phyloP scores from a whole-genome alignment of 306 rosid species.

The Prunus mira region DNA sequence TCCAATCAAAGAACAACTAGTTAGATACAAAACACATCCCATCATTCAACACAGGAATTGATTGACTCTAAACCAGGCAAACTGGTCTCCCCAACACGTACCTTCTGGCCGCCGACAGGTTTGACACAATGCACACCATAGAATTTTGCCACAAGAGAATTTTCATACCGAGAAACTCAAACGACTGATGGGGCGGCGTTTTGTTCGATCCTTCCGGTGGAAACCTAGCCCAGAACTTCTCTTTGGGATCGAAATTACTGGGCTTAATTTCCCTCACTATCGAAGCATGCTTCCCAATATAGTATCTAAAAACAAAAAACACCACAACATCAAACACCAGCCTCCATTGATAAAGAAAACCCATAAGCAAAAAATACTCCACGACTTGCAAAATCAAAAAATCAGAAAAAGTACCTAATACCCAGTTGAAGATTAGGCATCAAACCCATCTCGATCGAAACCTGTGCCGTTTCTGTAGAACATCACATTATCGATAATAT shows the following conservation, averaged over 20 bases:
- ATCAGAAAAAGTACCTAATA: conserved; percentile 7
- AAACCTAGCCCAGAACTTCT: conserved; percentile 97
- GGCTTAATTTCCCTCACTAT: conserved; percentile 44
- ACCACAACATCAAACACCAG: conserved; percentile 7
- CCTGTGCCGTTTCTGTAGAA: no score
- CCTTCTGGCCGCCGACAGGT: conserved; percentile 95
- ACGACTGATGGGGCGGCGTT: conserved; percentile 91
- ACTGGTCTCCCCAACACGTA: conserved; percentile 15
- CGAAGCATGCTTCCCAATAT: conserved; percentile 87
- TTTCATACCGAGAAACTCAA: conserved; percentile 62
- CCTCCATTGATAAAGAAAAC: neutral
- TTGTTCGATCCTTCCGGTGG: conserved; percentile 81
- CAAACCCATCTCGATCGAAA: no score
- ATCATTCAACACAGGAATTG: neutral
- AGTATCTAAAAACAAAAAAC: conserved; percentile 45
- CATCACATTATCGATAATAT: conserved; percentile 47
- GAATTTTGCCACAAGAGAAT: conserved; percentile 89
- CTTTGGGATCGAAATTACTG: conserved; percentile 77
- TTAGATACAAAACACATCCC: neutral
- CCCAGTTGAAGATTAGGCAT: no score
- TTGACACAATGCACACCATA: conserved; percentile 96
- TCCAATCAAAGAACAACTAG: conserved; percentile 21
- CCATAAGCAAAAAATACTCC: neutral
- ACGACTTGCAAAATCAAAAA: neutral
- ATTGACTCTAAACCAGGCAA: neutral